Evolutionary conservation across 495 filamentous ascomycete species (phyloP), one percentile per base, ranked within the genome.

Genomic region (Talaromyces nanjingensis): DNA sequence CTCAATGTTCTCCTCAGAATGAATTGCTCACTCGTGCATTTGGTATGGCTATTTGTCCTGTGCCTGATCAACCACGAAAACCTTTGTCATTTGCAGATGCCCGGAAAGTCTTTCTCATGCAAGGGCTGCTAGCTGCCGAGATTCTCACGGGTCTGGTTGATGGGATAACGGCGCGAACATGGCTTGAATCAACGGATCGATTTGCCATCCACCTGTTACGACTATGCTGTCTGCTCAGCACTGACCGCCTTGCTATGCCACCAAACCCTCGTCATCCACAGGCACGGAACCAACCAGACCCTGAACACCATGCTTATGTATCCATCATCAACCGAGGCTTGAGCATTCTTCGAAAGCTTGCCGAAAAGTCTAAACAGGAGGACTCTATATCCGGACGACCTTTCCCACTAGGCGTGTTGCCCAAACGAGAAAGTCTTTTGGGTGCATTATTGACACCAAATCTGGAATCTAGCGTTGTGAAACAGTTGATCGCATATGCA

Each of bases 11-110:
- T 16, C 82, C 85, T 7, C 85, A 89, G 3, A 88, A 87, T 69
- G 92, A 96, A 60, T 85, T 97, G 25, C 84, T 98, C 7, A 97
- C 93, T 2, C 87, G 89, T 47, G 83, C 93, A 4, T 97, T 98
- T 73, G 92, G 86, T 18, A 85, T 98, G 37, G 90, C 92, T 0
- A 89, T 97, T 60, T 89, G 90, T 34, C 85, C 91, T 1, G 81
- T 97, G 49, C 94, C 94, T 0, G 89, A 92, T 62, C 81, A 81
- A 63, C 67, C 73, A 9, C 68, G 70, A 55, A 80, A 81, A 53
- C 71, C 86, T 2, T 78, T 87, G 3, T 80, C 85, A 2, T 82
- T 90, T 9, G 85, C 91, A 18, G 91, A 96, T 72, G 86, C 83
- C 11, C 89, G 94, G 37, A 93, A 92, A 74, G 87, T 94, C 0